Base-by-base conservation (phyloP, 495 filamentous ascomycete genomes). In the Terfezia boudieri region DNA sequence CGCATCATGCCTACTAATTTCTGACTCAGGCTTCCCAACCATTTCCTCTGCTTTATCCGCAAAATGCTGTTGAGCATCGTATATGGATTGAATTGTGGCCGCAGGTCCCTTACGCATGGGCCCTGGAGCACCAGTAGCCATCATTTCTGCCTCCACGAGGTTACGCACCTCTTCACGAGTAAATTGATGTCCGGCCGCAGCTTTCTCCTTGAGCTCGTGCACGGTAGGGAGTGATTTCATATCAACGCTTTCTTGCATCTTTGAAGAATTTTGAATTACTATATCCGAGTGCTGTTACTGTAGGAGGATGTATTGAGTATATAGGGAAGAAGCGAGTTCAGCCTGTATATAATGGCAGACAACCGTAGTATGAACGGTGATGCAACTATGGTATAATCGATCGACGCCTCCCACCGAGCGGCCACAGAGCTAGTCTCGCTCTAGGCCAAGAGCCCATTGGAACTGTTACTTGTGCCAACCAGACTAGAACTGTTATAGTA, bases 1-100 rank as follows among this genome's bases (percentile, higher is more conserved):
- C 0, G 65, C 67, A 55, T 68, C 67, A 49, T 65, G 50, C 35
- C 8, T 56, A 11, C 1, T 46, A 36, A 56, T 57, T 37, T 48
- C 50, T 10, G 61, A 54, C 8, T 43, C 58, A 2, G 62, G 60
- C 59, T 69, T 69, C 26, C 60, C 59, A 0, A 63, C 58, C 10
- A 68, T 57, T 37, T 67, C 59, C 16, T 62, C 59, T 0, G 66
- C 60, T n/a, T 56, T 59, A 16, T 38, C 58, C 20, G 61, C 14
- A 53, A 65, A 66, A 52, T 67, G 62, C 53, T 61, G 55, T 55
- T 67, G 64, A 22, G 53, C 53, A 55, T 66, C 65, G 53, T 65
- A 60, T 51, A 66, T 41, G 57, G 59, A 59, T 59, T 67, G 64
- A 9, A 64, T 62, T 11, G 51, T 56, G 1, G 65, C 60, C 2